These are phyloP conservation scores for Debaryomyces tyrocola DNA, from an alignment of 805 yeast genomes.

Conservation along the genomic window DNA sequence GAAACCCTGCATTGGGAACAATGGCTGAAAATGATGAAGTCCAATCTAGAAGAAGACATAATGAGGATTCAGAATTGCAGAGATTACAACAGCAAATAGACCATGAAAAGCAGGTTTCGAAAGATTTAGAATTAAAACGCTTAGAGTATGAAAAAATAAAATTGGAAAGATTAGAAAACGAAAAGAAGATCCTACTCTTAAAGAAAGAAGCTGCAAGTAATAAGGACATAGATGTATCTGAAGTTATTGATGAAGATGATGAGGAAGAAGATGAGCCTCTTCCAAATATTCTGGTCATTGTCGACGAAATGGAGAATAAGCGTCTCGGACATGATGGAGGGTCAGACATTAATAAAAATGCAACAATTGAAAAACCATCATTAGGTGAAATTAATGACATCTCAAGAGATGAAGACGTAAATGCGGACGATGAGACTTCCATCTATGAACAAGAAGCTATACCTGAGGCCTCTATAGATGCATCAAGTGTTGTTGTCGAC, in stretches of 20 bases:
- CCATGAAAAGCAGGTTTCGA: conserved; percentile 38
- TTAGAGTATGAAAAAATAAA: conserved; percentile 36
- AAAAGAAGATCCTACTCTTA: conserved; percentile 17
- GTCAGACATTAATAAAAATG: neutral
- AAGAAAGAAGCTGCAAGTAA: conserved; percentile 19
- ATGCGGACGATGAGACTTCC: conserved; percentile 3
- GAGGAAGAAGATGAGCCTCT: conserved; percentile 21
- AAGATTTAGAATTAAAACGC: conserved; percentile 37
- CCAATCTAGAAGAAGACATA: conserved; percentile 22
- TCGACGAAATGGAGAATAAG: conserved; percentile 23
- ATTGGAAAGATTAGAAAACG: conserved; percentile 25
- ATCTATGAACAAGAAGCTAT: conserved; percentile 10
- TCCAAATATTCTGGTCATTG: conserved; percentile 15
- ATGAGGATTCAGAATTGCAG: conserved; percentile 25
- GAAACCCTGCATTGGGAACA: conserved; percentile 10
- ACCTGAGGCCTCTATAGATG: conserved; percentile 19
- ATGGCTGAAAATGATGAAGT: conserved; percentile 18
- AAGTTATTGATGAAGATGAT: conserved; percentile 7
- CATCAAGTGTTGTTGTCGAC: conserved; percentile 22
- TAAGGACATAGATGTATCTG: neutral
- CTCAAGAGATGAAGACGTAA: conserved; percentile 3
- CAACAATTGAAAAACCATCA: neutral
- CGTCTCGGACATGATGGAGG: neutral
- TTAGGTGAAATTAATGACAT: neutral
- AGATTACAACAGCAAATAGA: conserved; percentile 35